phyloP scores from a whole-genome alignment of 108 stramenopile genomes.

The Nitzschia sp. region DNA sequence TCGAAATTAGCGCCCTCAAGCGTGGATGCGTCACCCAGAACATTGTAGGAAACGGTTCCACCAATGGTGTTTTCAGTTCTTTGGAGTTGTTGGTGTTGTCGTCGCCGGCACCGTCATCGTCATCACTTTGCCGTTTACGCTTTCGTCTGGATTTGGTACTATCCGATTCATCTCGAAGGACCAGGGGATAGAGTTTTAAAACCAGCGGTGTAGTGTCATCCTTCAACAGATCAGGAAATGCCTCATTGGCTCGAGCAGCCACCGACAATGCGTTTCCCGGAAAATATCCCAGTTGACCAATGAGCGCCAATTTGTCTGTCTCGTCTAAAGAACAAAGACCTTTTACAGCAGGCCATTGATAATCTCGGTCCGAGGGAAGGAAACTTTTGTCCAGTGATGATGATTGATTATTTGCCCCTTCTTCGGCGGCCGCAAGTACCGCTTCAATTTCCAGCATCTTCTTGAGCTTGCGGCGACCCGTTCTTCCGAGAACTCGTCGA shows the following conservation, averaged over 20 bases:
- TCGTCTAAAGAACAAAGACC: conserved; percentile 6
- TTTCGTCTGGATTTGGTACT: conserved; percentile 63
- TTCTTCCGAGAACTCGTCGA: too few relatives aligned
- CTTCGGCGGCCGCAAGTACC: background rate
- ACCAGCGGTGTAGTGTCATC: conserved; percentile 53
- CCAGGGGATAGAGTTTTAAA: conserved; percentile 79
- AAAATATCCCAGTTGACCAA: conserved; percentile 71
- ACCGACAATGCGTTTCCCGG: conserved; percentile 81
- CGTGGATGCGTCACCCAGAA: conserved; percentile 81
- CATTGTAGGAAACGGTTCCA: conserved; percentile 88
- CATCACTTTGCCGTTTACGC: conserved; percentile 44
- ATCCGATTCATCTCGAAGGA: conserved; percentile 52
- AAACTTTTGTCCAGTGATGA: background rate
- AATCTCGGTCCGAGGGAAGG: conserved; percentile 41
- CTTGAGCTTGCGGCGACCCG: conserved; percentile 46
- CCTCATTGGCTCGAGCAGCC: conserved; percentile 40
- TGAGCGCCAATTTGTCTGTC: conserved; percentile 43
- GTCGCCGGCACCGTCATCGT: conserved; percentile 2
- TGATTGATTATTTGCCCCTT: background rate
- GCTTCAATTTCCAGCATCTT: conserved; percentile 37
- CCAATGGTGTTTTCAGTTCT: conserved; percentile 28
- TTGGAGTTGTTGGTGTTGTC: conserved; percentile 14
- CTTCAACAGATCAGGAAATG: conserved; percentile 7
- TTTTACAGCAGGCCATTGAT: conserved; percentile 23
- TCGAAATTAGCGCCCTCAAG: conserved; percentile 54